Evolutionary conservation across 352 stramenopile genomes (phyloP), one percentile per base, ranked within the genome.

Genomic region (Pelagophyceae sp.): DNA sequence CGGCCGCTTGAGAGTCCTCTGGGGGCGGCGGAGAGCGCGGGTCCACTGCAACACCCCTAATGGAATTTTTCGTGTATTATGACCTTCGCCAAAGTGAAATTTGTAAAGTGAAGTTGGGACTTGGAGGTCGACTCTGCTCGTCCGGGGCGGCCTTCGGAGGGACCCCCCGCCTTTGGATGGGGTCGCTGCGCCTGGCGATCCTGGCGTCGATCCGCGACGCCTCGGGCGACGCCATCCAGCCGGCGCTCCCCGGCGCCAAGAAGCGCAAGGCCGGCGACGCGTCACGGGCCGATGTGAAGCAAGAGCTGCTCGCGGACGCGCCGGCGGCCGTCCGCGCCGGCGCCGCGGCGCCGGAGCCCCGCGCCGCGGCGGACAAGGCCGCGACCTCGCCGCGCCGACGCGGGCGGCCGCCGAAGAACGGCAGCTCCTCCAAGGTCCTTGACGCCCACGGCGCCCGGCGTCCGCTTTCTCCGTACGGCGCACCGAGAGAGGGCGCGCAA

Each of bases 101-200:
- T 27, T 61, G 50, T 61, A 61, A 27, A 61, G 50, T 61, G 17
- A 27, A 61, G 17, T 27, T 27, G 27, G 17, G 17, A 61, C 27
- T 61, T 61, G 27, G 50, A 61, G 50, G 17, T 17, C 17, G 17
- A 61, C 17, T 27, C 17, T 27, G 27, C 50, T 17, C 50, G 17
- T n/a, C n/a, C n/a, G n/a, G n/a, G n/a, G n/a, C n/a, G n/a, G n/a
- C n/a, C n/a, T n/a, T n/a, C n/a, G n/a, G n/a, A n/a, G n/a, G n/a
- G n/a, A n/a, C n/a, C n/a, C n/a, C n/a, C n/a, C n/a, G 27, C 17
- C 50, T 27, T 27, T 33, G n/a, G 17, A 74, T 74, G 67, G 33
- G 35, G 15, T 74, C 67, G 33, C 67, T 74, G 2, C 67, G 67
- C 33, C 67, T 74, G 35, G 67, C 67, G 15, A 51, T 74, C 35